These are phyloP conservation scores for Benincasa hispida DNA, from an alignment of 306 rosid genomes.

Conservation along the genomic window DNA sequence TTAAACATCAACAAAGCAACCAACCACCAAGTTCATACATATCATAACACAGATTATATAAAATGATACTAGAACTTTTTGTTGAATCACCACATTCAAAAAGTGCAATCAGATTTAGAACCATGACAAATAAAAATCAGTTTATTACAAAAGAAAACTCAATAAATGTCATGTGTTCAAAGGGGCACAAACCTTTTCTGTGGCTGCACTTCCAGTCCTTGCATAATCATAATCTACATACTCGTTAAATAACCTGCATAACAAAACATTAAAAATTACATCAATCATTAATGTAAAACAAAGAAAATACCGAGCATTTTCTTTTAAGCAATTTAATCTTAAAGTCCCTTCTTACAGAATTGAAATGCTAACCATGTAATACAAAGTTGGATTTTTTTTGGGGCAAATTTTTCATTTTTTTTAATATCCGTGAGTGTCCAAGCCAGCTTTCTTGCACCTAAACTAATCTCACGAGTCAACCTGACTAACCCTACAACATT, in stretches of 20 bases:
- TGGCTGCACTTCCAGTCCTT: constrained; percentile 69
- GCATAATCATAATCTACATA: constrained; percentile 78
- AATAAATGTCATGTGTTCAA: not conserved
- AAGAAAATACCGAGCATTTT: not conserved
- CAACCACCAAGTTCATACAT: not conserved
- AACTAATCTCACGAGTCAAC: too few relatives aligned
- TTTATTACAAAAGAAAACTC: not conserved
- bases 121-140: not conserved
- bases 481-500: too few relatives aligned
- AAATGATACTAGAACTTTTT: not conserved
- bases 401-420: not conserved
- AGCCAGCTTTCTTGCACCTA: too few relatives aligned
- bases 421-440: too few relatives aligned
- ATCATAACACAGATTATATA: not conserved
- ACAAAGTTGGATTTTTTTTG: not conserved
- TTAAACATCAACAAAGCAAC: not conserved
- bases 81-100: not conserved
- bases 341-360: not conserved
- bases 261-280: not conserved
- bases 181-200: constrained; percentile 41
- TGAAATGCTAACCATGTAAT: not conserved
- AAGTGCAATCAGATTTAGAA: not conserved
- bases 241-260: constrained; percentile 59
- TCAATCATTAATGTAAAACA: not conserved
- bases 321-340: not conserved